These are phyloP conservation scores for Alternaria arborescens DNA, from an alignment of 2,329 filamentous ascomycete genomes.

Conservation along the genomic window DNA sequence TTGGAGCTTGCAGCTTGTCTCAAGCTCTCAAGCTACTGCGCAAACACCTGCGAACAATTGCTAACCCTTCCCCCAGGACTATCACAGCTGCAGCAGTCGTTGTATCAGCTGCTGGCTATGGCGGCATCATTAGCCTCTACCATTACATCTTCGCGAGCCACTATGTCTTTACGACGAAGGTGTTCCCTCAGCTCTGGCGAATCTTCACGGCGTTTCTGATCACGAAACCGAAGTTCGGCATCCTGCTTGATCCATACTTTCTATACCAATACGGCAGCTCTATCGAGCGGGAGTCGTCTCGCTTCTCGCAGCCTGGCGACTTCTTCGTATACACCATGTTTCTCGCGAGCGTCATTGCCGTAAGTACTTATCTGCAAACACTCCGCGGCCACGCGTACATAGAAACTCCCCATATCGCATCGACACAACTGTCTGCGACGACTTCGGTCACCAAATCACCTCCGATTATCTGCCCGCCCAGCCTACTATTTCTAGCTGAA, in stretches of 20 bases:
- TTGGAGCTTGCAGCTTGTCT: not conserved
- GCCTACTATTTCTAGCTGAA: conserved; percentile 57
- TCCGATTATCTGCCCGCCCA: conserved; percentile 67
- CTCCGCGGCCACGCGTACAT: conserved; percentile 9
- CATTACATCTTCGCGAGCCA: conserved; percentile 65
- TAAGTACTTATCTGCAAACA: conserved; percentile 63
- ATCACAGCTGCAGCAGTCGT: conserved; percentile 70
- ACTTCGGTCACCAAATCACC: conserved; percentile 53
- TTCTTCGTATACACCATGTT: conserved; percentile 83
- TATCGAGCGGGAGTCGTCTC: conserved; percentile 74
- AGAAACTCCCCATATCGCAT: conserved; percentile 18
- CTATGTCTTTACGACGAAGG: conserved; percentile 62
- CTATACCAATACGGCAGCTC: conserved; percentile 79
- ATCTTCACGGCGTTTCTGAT: conserved; percentile 66
- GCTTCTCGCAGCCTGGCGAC: conserved; percentile 79
- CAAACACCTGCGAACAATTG: conserved; percentile 20
- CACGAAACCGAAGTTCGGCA: conserved; percentile 63
- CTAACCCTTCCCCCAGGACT: conserved; percentile 67
- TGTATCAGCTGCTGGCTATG: conserved; percentile 69
- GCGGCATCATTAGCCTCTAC: conserved; percentile 61
- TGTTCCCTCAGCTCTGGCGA: conserved; percentile 68
- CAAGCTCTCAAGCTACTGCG: not conserved
- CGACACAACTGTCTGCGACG: conserved; percentile 28
- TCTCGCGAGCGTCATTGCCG: conserved; percentile 74
- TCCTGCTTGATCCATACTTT: conserved; percentile 79